Evolutionary conservation across 2,329 filamentous ascomycete species (phyloP).

Genomic region (Arthroderma sp.): DNA sequence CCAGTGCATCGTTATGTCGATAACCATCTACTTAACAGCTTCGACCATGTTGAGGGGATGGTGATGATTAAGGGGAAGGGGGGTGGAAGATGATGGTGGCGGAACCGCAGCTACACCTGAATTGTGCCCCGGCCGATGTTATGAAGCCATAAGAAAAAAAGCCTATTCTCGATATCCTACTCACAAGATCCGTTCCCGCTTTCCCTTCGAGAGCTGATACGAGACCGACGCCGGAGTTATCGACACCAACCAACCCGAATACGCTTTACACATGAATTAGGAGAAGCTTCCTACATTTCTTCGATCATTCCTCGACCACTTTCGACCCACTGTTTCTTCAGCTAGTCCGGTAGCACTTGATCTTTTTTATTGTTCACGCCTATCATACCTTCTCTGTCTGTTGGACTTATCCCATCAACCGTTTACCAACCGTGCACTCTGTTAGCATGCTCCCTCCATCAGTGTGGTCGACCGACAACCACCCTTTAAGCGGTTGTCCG

Average conservation of each 20-base stretch:
- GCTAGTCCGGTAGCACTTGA: neutral
- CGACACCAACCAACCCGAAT: neutral
- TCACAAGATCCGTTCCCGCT: neutral
- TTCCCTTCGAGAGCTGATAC: neutral
- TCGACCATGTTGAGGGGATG: neutral
- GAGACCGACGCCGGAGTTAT: neutral
- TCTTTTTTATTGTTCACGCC: neutral
- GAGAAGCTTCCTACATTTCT: neutral
- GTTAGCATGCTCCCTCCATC: neutral
- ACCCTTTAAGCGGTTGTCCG: neutral
- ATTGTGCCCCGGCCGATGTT: neutral
- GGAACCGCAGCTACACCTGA: neutral
- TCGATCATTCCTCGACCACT: neutral
- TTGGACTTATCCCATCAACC: neutral
- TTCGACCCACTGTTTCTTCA: neutral
- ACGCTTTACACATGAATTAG: neutral
- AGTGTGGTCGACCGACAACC: neutral
- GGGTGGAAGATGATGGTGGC: neutral
- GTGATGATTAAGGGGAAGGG: neutral
- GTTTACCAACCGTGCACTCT: neutral
- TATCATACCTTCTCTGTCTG: neutral
- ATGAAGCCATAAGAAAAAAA: neutral
- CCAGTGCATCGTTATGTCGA: conserved; percentile 16
- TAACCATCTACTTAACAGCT: conserved; percentile 7
- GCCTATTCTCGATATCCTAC: neutral